A percentile compares a stretch with the other conserved stretches of the same genome.
phyloP scores from a whole-genome alignment of 352 stramenopile species.

The Ochromonadaceae sp. region DNA sequence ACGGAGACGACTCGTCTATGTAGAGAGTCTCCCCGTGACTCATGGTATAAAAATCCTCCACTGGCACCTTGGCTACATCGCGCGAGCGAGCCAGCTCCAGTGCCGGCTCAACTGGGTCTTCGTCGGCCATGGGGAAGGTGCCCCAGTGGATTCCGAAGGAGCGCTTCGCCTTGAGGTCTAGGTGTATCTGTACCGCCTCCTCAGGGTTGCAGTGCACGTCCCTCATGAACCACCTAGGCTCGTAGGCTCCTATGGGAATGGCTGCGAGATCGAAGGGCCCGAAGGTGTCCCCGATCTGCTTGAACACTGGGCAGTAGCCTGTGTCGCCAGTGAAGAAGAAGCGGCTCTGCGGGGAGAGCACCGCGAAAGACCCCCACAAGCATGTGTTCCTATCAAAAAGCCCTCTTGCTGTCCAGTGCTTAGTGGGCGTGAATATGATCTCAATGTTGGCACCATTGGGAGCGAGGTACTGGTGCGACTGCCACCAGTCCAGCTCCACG shows the following conservation, averaged over 20 bases:
- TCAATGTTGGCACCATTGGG: background rate
- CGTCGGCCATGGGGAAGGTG: slow-evolving; percentile 27
- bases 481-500: slow-evolving; percentile 25
- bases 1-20: background rate
- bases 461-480: slow-evolving; percentile 1
- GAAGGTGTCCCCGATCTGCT: slow-evolving; percentile 30
- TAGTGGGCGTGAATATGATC: slow-evolving; percentile 25
- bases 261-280: slow-evolving; percentile 35
- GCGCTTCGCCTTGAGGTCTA: slow-evolving; percentile 26
- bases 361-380: slow-evolving; percentile 29
- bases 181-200: slow-evolving; percentile 36
- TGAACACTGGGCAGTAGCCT: slow-evolving; percentile 29
- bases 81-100: slow-evolving; percentile 13
- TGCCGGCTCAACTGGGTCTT: slow-evolving; percentile 18
- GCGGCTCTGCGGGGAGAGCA: background rate
- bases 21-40: background rate
- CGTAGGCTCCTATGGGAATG: slow-evolving; percentile 36
- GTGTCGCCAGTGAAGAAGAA: slow-evolving; percentile 39
- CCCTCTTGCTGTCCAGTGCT: slow-evolving; percentile 30
- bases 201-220: slow-evolving; percentile 31
- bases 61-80: background rate
- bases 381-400: slow-evolving; percentile 24
- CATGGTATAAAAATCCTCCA: slow-evolving; percentile 5
- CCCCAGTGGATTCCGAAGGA: slow-evolving; percentile 41
- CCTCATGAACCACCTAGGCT: slow-evolving; percentile 39